Evolutionary conservation across 371 early-diverging fungal species (phyloP).

Genomic region (Apophysomyces ossiformis): DNA sequence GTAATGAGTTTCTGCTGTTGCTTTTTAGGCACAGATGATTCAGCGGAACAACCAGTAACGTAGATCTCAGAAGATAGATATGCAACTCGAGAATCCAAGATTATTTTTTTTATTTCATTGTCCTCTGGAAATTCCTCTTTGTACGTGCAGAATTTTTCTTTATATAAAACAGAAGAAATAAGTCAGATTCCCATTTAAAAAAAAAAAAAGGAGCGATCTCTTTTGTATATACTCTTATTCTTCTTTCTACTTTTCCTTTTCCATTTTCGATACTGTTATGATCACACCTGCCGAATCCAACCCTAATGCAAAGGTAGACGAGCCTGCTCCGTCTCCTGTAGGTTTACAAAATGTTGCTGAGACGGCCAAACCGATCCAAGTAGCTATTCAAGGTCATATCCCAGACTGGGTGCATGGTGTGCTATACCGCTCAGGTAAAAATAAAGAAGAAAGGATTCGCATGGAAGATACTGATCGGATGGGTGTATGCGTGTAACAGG

Average conservation of each 20-base stretch:
- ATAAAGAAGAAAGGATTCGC: too few species aligned
- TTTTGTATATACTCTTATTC: too few species aligned
- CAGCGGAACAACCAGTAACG: background rate
- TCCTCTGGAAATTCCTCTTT: background rate
- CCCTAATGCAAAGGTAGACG: constrained; percentile 23
- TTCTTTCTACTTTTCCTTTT: background rate
- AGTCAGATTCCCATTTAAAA: background rate
- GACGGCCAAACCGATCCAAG: constrained; percentile 35
- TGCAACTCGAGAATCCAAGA: too few species aligned
- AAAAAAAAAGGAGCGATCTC: background rate
- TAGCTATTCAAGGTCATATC: constrained; percentile 53
- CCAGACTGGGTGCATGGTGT: constrained; percentile 66
- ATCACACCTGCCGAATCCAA: constrained; percentile 40
- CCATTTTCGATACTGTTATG: constrained; percentile 23
- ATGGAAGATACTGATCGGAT: too few species aligned
- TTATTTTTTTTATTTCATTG: background rate
- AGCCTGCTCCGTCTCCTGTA: constrained; percentile 48
- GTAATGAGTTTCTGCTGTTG: constrained; percentile 10
- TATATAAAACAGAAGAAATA: background rate
- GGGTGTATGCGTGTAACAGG: constrained; percentile 22
- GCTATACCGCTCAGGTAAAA: constrained; percentile 59
- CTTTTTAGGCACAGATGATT: constrained; percentile 3
- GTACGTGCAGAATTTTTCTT: background rate
- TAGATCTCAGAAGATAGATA: background rate
- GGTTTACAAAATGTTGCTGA: constrained; percentile 60